Base-by-base conservation (phyloP, 2,329 filamentous ascomycete genomes). In the Aspergillus floridensis region DNA sequence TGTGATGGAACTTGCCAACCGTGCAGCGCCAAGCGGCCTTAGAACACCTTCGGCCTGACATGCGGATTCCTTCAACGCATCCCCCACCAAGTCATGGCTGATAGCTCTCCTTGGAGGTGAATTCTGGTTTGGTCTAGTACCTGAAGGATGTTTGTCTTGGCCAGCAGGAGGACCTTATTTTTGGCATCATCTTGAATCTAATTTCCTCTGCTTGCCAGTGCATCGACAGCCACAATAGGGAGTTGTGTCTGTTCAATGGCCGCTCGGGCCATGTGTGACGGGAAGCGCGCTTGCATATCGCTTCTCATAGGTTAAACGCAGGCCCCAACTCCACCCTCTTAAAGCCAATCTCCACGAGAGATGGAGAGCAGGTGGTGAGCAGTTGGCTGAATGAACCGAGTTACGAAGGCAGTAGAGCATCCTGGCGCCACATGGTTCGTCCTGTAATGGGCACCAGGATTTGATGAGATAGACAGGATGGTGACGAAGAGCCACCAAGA, bases 281-380 rank as follows among this genome's bases (percentile, higher is more conserved):
- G 66, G 49, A 64, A 52, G 51, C 63, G 72, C 72, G 72, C 70
- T 68, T 74, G 68, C 66, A 73, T 64, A 63, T 63, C 59, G 47
- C 22, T 29, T 65, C 21, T 63, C 21, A 74, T 73, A 70, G 69
- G 72, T 49, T 54, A 31, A 8, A 56, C 14, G 60, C 59, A 56
- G 62, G 58, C 59, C 32, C 58, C 56, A 38, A 58, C 59, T 58
- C 63, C 61, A 65, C 63, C 26, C 14, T 46, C 26, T 21, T 21
- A 26, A 47, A 54, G 56, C 64, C 58, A 67, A 67, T 67, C 6
- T 19, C 64, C 66, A 38, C 38, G 44, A 26, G 29, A 46, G 5
- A 49, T 49, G n/a, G 31, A 21, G 44, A 22, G 44, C 16, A 46
- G 14, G 7, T 22, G 22, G 29, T 24, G n/a, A 26, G 49, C 26